Conservation (phyloP, 1,284 basidiomycete species). For the Ustilago hordei region DNA sequence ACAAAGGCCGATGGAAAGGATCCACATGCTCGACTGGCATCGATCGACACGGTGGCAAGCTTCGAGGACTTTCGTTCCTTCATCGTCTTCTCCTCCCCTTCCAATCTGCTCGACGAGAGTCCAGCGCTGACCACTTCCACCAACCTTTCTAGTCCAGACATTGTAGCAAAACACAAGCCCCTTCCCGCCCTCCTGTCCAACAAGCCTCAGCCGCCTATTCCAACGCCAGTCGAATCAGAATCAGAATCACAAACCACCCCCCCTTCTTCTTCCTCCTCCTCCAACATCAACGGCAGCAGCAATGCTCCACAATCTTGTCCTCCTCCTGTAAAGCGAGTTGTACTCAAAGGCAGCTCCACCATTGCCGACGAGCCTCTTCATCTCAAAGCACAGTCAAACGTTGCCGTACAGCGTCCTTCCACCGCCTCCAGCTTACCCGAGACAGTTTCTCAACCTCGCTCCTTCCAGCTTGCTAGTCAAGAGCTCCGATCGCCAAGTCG, state of each 20-base stretch:
- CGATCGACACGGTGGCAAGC: constrained; percentile 30
- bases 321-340: neutral
- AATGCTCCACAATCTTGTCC: neutral
- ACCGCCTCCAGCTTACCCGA: constrained; percentile 33
- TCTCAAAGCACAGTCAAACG: neutral
- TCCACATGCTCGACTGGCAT: constrained; percentile 21
- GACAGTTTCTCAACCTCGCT: constrained; percentile 34
- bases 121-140: constrained; percentile 34
- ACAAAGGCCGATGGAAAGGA: neutral
- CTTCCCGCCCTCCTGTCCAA: constrained; percentile 3
- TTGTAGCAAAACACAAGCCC: constrained; percentile 16
- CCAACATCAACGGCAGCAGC: neutral
- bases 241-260: neutral
- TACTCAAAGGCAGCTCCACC: constrained; percentile 6
- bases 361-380: constrained; percentile 5
- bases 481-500: constrained; percentile 16
- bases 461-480: constrained; percentile 26
- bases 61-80: constrained; percentile 48
- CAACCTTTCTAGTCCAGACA: constrained; percentile 29
- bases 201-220: constrained; percentile 27
- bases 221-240: constrained; percentile 3
- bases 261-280: neutral
- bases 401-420: constrained; percentile 14
- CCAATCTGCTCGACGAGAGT: constrained; percentile 30
- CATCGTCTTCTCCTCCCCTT: constrained; percentile 28